Evolutionary conservation across 371 early-diverging fungal species (phyloP).

Genomic region (Rhizopus sp.): DNA sequence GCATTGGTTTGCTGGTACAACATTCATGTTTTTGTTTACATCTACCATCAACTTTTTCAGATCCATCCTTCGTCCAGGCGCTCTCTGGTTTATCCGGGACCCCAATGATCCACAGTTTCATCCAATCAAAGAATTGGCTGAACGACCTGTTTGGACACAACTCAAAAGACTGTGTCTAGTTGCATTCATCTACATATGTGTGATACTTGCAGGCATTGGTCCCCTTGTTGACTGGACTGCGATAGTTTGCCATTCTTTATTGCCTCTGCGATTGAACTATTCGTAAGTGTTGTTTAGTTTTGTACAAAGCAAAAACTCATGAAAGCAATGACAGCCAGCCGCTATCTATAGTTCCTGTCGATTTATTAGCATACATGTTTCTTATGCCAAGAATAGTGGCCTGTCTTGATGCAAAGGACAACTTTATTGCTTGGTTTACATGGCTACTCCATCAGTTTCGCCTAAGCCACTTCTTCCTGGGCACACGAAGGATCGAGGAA

Average conservation of each 20-base stretch:
- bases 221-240: conserved; percentile 24
- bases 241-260: no score
- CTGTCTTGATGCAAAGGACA: conserved; percentile 58
- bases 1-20: conserved; percentile 89
- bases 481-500: conserved; percentile 63
- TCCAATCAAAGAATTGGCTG: conserved; percentile 83
- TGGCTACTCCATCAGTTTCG: conserved; percentile 60
- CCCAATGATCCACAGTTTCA: conserved; percentile 88
- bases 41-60: conserved; percentile 72
- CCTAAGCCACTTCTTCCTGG: conserved; percentile 79
- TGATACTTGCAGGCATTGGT: conserved; percentile 69
- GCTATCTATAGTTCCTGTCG: conserved; percentile 69
- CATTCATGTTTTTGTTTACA: conserved; percentile 87
- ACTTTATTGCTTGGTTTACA: conserved; percentile 1
- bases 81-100: conserved; percentile 91
- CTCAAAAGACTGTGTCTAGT: conserved; percentile 70
- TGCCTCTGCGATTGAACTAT: no score
- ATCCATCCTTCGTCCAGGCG: conserved; percentile 81
- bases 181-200: conserved; percentile 69
- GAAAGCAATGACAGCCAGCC: conserved; percentile 27
- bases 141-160: conserved; percentile 68
- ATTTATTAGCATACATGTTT: conserved; percentile 69
- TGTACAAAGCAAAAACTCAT: conserved; percentile 9
- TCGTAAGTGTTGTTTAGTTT: conserved; percentile 14
- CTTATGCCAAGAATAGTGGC: conserved; percentile 44